Evolutionary conservation across 208 protist species (phyloP).

Genomic region (Cochliopodium minus): DNA sequence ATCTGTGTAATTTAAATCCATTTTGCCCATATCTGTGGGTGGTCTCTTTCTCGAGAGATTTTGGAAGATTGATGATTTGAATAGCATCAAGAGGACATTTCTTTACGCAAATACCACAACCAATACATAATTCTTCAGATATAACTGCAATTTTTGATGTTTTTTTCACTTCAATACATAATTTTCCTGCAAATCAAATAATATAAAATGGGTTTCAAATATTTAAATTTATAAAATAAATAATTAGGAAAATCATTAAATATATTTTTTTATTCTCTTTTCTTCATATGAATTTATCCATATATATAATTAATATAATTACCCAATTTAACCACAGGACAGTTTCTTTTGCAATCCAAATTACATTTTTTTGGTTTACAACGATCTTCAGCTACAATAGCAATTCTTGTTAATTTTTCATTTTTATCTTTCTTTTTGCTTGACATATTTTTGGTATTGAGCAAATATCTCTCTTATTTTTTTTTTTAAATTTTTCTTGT

Average conservation of each 20-base stretch:
- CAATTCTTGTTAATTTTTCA: conserved; percentile 90
- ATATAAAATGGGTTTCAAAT: too few species aligned
- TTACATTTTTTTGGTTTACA: conserved; percentile 98
- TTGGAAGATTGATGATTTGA: conserved; percentile 98
- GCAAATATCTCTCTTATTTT: too few species aligned
- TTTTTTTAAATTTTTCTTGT: too few species aligned
- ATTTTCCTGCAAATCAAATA: conserved; percentile 82
- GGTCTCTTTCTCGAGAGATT: conserved; percentile 81
- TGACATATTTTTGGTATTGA: not conserved
- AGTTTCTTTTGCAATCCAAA: conserved; percentile 93
- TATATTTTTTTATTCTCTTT: too few species aligned
- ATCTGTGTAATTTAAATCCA: conserved; percentile 98
- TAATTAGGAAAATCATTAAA: too few species aligned
- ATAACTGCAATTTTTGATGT: conserved; percentile 79
- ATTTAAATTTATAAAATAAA: too few species aligned
- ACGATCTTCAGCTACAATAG: conserved; percentile 88
- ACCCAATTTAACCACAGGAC: conserved; percentile 94
- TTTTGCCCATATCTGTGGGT: conserved; percentile 98
- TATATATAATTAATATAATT: too few species aligned
- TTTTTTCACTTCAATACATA: conserved; percentile 95
- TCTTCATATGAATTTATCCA: too few species aligned
- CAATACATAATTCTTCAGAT: conserved; percentile 98
- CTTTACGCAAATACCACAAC: conserved; percentile 98
- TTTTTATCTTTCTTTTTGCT: conserved; percentile 44
- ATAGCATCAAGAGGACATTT: conserved; percentile 99